A percentile compares a stretch with the other conserved stretches of the same genome.
Evolutionary conservation across 176 grass and related monocot species (phyloP).

Genomic region (Hordeum vulgare): DNA sequence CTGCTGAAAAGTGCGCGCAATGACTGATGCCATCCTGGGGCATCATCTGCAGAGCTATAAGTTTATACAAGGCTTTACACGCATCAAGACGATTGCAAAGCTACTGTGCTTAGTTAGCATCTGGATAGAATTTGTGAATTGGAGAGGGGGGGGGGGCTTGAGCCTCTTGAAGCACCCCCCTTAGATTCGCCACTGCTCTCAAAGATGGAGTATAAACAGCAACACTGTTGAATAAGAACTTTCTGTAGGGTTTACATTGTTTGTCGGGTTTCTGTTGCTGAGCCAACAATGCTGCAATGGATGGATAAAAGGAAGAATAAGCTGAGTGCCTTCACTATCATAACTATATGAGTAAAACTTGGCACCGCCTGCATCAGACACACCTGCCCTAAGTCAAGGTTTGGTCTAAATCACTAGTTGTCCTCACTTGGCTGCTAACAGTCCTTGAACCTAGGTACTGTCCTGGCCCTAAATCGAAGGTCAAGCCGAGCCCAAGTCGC

Average conservation of each 20-base stretch:
- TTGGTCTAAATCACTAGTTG: not conserved
- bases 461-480: not conserved
- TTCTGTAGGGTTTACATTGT: not conserved
- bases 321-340: not conserved
- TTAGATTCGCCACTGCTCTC: too few species aligned
- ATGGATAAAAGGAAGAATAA: not conserved
- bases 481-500: not conserved
- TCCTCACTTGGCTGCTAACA: not conserved
- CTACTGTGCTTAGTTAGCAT: not conserved
- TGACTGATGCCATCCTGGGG: not conserved
- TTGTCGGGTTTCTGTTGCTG: not conserved
- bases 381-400: not conserved
- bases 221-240: not conserved
- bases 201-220: not conserved
- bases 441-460: not conserved
- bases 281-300: not conserved
- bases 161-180: too few species aligned
- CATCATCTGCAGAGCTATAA: not conserved
- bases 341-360: not conserved
- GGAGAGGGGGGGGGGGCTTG: too few species aligned
- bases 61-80: not conserved
- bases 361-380: not conserved
- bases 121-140: constrained; percentile 1
- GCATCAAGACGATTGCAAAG: not conserved
- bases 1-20: not conserved